phyloP scores from a whole-genome alignment of 2,329 filamentous ascomycete genomes.

The Periglandula ipomoeae region DNA sequence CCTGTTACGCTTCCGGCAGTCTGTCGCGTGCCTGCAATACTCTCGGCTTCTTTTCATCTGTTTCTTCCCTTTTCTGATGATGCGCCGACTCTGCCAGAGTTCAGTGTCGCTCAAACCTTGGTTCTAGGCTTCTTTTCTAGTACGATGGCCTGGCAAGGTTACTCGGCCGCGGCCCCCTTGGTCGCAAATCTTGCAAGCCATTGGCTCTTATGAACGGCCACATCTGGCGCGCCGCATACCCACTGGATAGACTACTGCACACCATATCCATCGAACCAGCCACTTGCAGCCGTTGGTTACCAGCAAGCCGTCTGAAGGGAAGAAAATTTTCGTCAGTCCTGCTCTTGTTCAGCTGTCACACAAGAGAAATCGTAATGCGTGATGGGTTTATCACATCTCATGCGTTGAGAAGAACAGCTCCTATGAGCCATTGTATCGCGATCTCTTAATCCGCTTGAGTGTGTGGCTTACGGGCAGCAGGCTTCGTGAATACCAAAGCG shows the following conservation, averaged over 20 bases:
- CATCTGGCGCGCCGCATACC: neutral
- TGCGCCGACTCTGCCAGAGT: neutral
- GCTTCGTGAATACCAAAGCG: too few relatives aligned
- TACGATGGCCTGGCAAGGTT: too few relatives aligned
- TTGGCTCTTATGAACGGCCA: neutral
- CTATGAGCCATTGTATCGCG: too few relatives aligned
- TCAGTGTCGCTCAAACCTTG: neutral
- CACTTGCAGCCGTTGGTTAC: neutral
- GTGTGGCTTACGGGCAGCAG: too few relatives aligned
- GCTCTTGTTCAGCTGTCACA: too few relatives aligned
- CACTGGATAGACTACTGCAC: neutral
- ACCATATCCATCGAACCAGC: too few relatives aligned
- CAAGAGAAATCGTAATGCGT: too few relatives aligned
- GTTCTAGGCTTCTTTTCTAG: neutral
- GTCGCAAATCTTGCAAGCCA: neutral
- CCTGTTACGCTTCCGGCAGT: neutral
- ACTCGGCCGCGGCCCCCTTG: neutral
- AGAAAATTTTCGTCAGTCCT: too few relatives aligned
- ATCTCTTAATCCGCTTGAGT: too few relatives aligned
- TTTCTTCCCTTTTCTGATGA: neutral
- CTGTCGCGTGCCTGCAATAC: constrained; percentile 3
- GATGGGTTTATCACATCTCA: too few relatives aligned
- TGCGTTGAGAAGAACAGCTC: too few relatives aligned
- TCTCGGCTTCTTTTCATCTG: neutral
- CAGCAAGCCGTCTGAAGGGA: too few relatives aligned